Evolutionary conservation across 169 alveolate species (phyloP).

Genomic region (Plasmodium blacklocki): DNA sequence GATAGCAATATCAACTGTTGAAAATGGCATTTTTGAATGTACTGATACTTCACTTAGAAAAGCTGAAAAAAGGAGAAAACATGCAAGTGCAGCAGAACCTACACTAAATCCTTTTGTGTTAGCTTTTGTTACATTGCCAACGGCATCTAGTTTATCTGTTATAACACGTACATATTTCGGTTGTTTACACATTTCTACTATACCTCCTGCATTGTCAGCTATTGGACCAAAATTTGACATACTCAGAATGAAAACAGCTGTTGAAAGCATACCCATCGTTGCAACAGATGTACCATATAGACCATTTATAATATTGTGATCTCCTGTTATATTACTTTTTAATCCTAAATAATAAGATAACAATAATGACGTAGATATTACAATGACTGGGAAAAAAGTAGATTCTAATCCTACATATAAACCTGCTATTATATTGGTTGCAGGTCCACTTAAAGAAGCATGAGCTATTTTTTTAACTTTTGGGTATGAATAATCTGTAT

Average conservation of each 20-base stretch:
- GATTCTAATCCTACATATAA: slow-evolving; percentile 86
- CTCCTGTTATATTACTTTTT: slow-evolving; percentile 36
- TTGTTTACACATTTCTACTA: slow-evolving; percentile 88
- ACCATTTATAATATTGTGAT: slow-evolving; percentile 77
- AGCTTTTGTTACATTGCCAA: slow-evolving; percentile 92
- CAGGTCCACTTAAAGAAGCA: slow-evolving; percentile 90
- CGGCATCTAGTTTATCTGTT: slow-evolving; percentile 92
- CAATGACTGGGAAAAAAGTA: slow-evolving; percentile 84
- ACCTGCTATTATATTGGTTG: slow-evolving; percentile 91
- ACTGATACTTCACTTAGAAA: slow-evolving; percentile 83
- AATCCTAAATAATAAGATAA: slow-evolving; percentile 80
- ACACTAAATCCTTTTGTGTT: slow-evolving; percentile 91
- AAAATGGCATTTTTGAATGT: slow-evolving; percentile 45
- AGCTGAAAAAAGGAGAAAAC: slow-evolving; percentile 90
- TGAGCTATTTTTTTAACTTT: slow-evolving; percentile 89
- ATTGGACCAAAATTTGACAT: slow-evolving; percentile 91
- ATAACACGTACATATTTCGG: slow-evolving; percentile 86
- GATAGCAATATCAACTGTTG: slow-evolving; percentile 77
- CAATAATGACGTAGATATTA: slow-evolving; percentile 80
- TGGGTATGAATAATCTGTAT: slow-evolving; percentile 90
- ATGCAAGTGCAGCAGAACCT: slow-evolving; percentile 92
- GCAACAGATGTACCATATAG: slow-evolving; percentile 92
- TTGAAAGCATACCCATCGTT: slow-evolving; percentile 91
- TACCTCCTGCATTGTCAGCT: slow-evolving; percentile 93
- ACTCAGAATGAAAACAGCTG: slow-evolving; percentile 85